Evolutionary conservation across 1,139 yeast species (phyloP).

Genomic region (Geotrichum europaeum): DNA sequence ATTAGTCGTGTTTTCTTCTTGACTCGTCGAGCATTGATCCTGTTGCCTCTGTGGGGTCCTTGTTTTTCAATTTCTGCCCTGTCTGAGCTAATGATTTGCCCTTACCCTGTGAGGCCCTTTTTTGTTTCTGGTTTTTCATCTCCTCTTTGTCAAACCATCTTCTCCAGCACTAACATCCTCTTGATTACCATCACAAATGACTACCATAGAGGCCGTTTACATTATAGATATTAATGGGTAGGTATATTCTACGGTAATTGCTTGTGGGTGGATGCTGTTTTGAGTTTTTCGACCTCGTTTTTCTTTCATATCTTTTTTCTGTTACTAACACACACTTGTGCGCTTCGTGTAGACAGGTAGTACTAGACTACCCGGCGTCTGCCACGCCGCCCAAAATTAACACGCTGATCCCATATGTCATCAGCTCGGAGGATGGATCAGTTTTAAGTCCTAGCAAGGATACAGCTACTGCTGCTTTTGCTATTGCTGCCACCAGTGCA

Average conservation of each 20-base stretch:
- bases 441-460: slow-evolving; percentile 8
- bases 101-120: neutral
- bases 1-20: neutral
- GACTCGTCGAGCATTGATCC: neutral
- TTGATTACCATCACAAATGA: slow-evolving; percentile 29
- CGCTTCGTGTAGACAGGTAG: slow-evolving; percentile 36
- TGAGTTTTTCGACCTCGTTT: neutral
- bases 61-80: neutral
- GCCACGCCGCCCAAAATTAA: slow-evolving; percentile 48
- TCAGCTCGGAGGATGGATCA: slow-evolving; percentile 21
- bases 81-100: neutral
- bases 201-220: slow-evolving; percentile 55
- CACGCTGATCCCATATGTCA: slow-evolving; percentile 36
- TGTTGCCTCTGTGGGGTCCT: neutral
- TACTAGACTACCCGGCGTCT: slow-evolving; percentile 52
- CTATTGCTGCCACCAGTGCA: neutral
- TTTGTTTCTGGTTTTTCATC: neutral
- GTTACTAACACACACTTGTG: neutral
- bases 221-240: slow-evolving; percentile 53
- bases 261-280: neutral
- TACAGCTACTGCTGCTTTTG: neutral
- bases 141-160: neutral
- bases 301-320: slow-evolving; percentile 12
- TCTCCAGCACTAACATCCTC: neutral
- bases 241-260: slow-evolving; percentile 18